These are phyloP conservation scores for Lactuca sativa DNA, from an alignment of 129 eudicot genomes.

Conservation along the genomic window DNA sequence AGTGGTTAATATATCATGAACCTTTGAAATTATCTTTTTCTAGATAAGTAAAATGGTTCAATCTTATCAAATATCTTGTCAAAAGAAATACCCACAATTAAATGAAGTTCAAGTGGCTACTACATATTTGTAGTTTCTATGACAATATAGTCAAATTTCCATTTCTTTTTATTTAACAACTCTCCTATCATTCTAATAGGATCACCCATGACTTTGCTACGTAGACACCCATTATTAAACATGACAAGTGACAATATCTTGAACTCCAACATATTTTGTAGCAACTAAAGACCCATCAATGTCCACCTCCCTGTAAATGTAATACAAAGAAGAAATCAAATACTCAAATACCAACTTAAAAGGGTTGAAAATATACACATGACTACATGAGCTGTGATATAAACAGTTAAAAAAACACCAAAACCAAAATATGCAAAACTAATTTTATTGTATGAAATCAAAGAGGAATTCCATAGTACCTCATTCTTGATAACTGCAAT, in stretches of 20 bases:
- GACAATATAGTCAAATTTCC: conserved; percentile 75
- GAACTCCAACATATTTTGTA: conserved; percentile 18
- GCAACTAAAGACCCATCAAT: too few relatives aligned
- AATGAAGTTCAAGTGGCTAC: not conserved
- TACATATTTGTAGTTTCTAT: conserved; percentile 70
- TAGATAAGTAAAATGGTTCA: not conserved
- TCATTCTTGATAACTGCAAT: conserved; percentile 89
- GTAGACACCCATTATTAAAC: conserved; percentile 82
- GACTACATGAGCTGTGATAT: too few relatives aligned
- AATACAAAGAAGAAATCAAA: not conserved
- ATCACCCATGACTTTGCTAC: conserved; percentile 52
- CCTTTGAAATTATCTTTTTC: too few relatives aligned
- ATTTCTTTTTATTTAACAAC: conserved; percentile 13
- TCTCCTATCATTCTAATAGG: too few relatives aligned
- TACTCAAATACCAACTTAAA: too few relatives aligned
- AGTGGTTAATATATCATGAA: too few relatives aligned
- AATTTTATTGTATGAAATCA: not conserved
- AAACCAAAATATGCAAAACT: not conserved
- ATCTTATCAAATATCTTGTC: not conserved
- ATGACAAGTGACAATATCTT: conserved; percentile 65
- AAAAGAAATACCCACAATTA: too few relatives aligned
- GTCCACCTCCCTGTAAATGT: conserved; percentile 32
- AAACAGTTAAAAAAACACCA: not conserved
- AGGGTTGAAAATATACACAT: too few relatives aligned
- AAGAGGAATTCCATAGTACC: conserved; percentile 38